These are phyloP conservation scores for Nannochloropsis salina DNA, from an alignment of 108 stramenopile genomes.

Conservation along the genomic window DNA sequence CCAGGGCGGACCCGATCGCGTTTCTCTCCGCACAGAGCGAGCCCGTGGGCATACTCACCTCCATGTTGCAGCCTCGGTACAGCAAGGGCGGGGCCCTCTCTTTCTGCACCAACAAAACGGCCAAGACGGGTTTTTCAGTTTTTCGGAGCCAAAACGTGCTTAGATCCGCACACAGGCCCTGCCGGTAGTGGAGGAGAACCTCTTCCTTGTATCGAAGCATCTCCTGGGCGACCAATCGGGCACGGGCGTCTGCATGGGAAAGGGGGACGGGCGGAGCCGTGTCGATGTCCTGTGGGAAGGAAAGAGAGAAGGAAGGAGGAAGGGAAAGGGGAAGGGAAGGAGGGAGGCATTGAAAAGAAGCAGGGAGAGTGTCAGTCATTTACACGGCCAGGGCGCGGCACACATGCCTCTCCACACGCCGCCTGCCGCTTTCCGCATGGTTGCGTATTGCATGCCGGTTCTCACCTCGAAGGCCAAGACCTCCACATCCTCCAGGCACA, in stretches of 20 bases:
- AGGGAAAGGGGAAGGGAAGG: not conserved
- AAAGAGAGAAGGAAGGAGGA: conserved; percentile 18
- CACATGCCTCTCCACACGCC: too few species aligned
- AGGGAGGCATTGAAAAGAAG: not conserved
- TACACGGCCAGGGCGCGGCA: too few species aligned
- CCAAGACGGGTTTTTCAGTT: conserved; percentile 87
- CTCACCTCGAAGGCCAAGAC: conserved; percentile 73
- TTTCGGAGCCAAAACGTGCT: conserved; percentile 87
- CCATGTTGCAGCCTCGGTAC: conserved; percentile 94
- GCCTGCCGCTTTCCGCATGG: too few species aligned
- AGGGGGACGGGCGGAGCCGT: conserved; percentile 72
- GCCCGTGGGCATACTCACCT: conserved; percentile 90
- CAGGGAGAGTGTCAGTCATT: too few species aligned
- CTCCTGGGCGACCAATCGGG: conserved; percentile 68
- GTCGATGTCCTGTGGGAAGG: conserved; percentile 60
- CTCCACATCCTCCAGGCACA: conserved; percentile 82
- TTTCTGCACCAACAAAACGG: conserved; percentile 79
- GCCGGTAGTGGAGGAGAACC: conserved; percentile 49
- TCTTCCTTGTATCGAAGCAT: conserved; percentile 71
- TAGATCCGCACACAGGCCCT: conserved; percentile 62
- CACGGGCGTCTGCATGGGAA: conserved; percentile 40
- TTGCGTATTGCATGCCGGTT: not conserved
- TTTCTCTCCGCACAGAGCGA: conserved; percentile 93
- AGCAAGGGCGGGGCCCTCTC: conserved; percentile 58
- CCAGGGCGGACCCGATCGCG: conserved; percentile 66